A percentile compares a stretch with the other conserved stretches of the same genome.
Evolutionary conservation across 139 green algal genomes (phyloP).

Genomic region (Tetratostichococcus sp.): DNA sequence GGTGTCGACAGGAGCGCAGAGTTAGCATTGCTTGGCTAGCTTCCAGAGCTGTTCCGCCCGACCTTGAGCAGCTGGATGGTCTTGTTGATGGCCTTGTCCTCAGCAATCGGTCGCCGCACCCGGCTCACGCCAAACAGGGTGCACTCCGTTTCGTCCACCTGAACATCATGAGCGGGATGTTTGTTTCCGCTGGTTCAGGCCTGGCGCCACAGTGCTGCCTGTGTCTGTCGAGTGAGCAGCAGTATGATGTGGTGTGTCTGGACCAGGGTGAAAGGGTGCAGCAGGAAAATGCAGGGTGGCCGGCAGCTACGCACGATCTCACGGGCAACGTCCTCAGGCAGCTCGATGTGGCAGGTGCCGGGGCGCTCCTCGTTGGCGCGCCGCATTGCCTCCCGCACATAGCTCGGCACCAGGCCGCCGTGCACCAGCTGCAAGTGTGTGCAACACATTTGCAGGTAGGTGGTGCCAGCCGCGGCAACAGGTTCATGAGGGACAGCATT

Average conservation of each 20-base stretch:
- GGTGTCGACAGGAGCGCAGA: too few relatives aligned
- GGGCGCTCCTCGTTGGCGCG: conserved; percentile 32
- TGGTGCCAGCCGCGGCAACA: background rate
- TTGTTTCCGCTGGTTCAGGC: too few relatives aligned
- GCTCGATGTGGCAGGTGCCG: conserved; percentile 33
- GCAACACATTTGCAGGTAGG: background rate
- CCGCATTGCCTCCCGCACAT: conserved; percentile 27
- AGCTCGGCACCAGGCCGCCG: conserved; percentile 30
- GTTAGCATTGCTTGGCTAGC: background rate
- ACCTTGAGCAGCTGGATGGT: conserved; percentile 30
- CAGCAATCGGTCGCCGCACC: conserved; percentile 32
- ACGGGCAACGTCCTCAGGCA: conserved; percentile 41
- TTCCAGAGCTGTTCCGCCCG: background rate
- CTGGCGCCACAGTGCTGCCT: too few relatives aligned
- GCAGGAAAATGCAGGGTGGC: background rate
- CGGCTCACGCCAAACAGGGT: conserved; percentile 14
- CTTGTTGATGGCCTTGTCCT: conserved; percentile 33
- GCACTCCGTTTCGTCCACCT: conserved; percentile 20
- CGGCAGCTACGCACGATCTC: background rate
- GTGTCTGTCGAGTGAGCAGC: too few relatives aligned
- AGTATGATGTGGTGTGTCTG: too few relatives aligned
- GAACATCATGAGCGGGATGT: background rate
- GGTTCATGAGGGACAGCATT: background rate
- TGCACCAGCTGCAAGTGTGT: conserved; percentile 17
- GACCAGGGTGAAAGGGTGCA: too few relatives aligned